These are phyloP conservation scores for Spathaspora gorwiae DNA, from an alignment of 805 yeast species.

Conservation along the genomic window DNA sequence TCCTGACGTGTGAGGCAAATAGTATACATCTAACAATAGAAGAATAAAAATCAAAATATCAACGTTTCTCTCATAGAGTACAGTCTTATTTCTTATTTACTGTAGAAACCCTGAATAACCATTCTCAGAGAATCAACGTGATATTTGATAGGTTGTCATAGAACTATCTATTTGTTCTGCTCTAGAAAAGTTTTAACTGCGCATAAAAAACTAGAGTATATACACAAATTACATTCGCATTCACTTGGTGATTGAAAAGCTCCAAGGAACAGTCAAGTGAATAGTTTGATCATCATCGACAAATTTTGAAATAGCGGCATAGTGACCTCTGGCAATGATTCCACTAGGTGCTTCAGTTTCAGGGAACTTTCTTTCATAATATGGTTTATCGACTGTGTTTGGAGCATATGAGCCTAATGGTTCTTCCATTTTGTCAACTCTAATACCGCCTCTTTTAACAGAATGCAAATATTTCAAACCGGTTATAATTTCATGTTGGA, in stretches of 20 bases:
- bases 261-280: conserved; percentile 79
- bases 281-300: conserved; percentile 78
- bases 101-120: too few species aligned
- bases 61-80: too few species aligned
- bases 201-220: background rate
- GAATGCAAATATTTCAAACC: conserved; percentile 84
- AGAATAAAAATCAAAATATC: too few species aligned
- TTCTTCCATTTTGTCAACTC: conserved; percentile 81
- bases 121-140: too few species aligned
- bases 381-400: conserved; percentile 74
- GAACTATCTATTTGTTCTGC: too few species aligned
- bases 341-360: conserved; percentile 90
- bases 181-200: background rate
- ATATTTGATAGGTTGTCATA: too few species aligned
- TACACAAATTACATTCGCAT: background rate
- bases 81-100: too few species aligned
- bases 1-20: too few species aligned
- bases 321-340: conserved; percentile 79
- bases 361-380: conserved; percentile 52
- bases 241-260: conserved; percentile 72
- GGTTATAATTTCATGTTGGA: conserved; percentile 87
- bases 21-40: too few species aligned
- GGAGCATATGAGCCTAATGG: conserved; percentile 92
- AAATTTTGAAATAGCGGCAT: conserved; percentile 76
- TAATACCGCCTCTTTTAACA: conserved; percentile 81